Conservation (phyloP, 2,329 filamentous ascomycete species). For the Berkeleyomyces rouxiae region DNA sequence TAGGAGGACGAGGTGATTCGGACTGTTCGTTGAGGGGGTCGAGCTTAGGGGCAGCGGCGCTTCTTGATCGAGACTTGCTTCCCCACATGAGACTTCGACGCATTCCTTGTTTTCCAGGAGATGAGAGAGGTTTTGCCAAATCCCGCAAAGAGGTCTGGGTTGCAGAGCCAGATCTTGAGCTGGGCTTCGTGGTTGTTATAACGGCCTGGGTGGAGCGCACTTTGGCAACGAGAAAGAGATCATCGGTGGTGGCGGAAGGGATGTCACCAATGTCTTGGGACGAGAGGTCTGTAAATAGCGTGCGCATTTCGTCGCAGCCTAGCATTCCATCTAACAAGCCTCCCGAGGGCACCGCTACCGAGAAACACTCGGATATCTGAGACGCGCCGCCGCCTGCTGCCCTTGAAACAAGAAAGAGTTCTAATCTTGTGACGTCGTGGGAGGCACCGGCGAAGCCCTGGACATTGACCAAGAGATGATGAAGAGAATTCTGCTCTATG, state of each 20-base stretch:
- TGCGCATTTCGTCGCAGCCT: slow-evolving; percentile 55
- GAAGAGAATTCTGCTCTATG: slow-evolving; percentile 52
- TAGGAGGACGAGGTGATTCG: slow-evolving; percentile 25
- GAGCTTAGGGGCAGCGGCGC: slow-evolving; percentile 29
- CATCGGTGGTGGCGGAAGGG: slow-evolving; percentile 48
- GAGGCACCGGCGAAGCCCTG: slow-evolving; percentile 65
- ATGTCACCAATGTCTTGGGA: slow-evolving; percentile 53
- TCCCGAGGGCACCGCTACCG: slow-evolving; percentile 58
- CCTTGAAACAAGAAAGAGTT: slow-evolving; percentile 63
- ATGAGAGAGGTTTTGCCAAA: slow-evolving; percentile 29
- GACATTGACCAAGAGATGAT: slow-evolving; percentile 71
- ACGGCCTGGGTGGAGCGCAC: slow-evolving; percentile 44
- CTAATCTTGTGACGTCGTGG: slow-evolving; percentile 57
- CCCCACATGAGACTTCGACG: slow-evolving; percentile 57
- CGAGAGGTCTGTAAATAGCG: slow-evolving; percentile 74
- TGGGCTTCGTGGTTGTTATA: slow-evolving; percentile 28
- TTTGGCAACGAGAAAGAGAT: slow-evolving; percentile 71
- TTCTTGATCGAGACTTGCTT: slow-evolving; percentile 34
- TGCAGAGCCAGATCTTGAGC: slow-evolving; percentile 34
- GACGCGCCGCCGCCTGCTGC: slow-evolving; percentile 43
- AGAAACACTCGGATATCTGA: slow-evolving; percentile 68
- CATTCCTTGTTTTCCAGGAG: slow-evolving; percentile 35
- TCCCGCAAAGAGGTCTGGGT: slow-evolving; percentile 28
- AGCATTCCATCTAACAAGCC: slow-evolving; percentile 51
- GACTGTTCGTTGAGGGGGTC: slow-evolving; percentile 39